Evolutionary conservation across 129 eudicot genomes (phyloP).

Genomic region (Arctium minus): DNA sequence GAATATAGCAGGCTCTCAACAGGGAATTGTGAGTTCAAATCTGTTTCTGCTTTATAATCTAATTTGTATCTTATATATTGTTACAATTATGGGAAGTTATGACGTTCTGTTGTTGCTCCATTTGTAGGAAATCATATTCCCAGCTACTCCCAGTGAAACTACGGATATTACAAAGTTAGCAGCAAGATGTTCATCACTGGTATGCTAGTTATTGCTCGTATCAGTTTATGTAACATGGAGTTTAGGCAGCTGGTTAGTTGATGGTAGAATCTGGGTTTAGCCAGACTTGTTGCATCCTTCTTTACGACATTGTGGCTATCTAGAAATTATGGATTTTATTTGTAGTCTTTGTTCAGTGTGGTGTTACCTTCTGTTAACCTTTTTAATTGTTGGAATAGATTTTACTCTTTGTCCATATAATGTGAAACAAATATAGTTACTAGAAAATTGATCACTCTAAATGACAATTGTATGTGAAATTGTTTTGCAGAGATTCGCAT

Average conservation of each 20-base stretch:
- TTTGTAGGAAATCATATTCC: slow-evolving; percentile 69
- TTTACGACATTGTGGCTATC: not conserved
- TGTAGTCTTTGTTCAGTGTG: not conserved
- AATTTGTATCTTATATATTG: not conserved
- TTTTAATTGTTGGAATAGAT: not conserved
- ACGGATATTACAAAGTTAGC: slow-evolving; percentile 68
- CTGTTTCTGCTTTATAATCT: not conserved
- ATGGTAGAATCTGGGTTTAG: not conserved
- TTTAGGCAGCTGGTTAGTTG: not conserved
- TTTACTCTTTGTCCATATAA: not conserved
- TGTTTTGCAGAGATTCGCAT: not conserved
- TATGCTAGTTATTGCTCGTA: slow-evolving; percentile 25
- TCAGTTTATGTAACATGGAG: not conserved
- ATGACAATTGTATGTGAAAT: not conserved
- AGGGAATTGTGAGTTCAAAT: slow-evolving; percentile 56
- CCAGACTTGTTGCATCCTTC: not conserved
- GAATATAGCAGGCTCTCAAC: slow-evolving; percentile 55
- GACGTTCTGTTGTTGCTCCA: slow-evolving; percentile 2
- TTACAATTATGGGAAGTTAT: not conserved
- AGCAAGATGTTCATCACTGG: slow-evolving; percentile 78
- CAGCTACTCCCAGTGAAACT: slow-evolving; percentile 45
- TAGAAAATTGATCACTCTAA: not conserved
- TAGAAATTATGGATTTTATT: not conserved
- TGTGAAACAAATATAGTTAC: slow-evolving; percentile 1
- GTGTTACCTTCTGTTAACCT: not conserved